Base-by-base conservation (phyloP, 306 rosid species). In the Ormosia semicastrata region DNA sequence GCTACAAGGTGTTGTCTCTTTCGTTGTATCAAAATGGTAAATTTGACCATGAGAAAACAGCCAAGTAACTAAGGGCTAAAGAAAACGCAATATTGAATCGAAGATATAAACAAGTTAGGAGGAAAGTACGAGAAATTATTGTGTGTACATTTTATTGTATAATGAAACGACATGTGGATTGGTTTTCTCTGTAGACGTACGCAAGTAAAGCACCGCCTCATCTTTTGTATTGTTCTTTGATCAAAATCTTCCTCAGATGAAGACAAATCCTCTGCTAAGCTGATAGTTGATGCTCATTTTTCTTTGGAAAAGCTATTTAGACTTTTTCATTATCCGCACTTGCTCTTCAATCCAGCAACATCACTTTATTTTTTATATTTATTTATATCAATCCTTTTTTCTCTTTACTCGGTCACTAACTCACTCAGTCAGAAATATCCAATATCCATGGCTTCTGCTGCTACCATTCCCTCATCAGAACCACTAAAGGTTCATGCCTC, bases 361-460 rank as follows among this genome's bases (percentile, higher is more conserved):
- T 37, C 5, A 4, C 5, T 37, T 4, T 36, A 5, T 36, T 36
- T 15, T 1, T 24, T 24, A 24, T 24, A 2, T 39, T 5, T 43
- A 43, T 43, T 2, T 18, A 67, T 7, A 47, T 8, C 29, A 7
- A 44, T 7, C 2, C 1, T 8, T 52, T 52, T 30, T 14, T 24
- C 60, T 4, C 39, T 18, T 32, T 11, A 43, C 44, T 32, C n/a
- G n/a, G n/a, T n/a, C 46, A 65, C 9, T 13, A 0, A 24, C 24
- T 24, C 24, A 24, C 24, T 24, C 24, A 24, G 0, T 24, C 24
- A 24, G 24, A 24, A 24, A 24, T 24, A 24, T 24, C 24, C 24
- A 24, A 24, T 24, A 24, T 24, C 24, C 60, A 82, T 86, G 89
- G 89, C 80, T 65, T 56, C 89, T 2, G 13, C 62, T 30, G 56